A percentile compares a stretch with the other conserved stretches of the same genome.
phyloP scores from a whole-genome alignment of 225 moss, liverwort and hornwort genomes.

The Pseudisothecium myosuroides region DNA sequence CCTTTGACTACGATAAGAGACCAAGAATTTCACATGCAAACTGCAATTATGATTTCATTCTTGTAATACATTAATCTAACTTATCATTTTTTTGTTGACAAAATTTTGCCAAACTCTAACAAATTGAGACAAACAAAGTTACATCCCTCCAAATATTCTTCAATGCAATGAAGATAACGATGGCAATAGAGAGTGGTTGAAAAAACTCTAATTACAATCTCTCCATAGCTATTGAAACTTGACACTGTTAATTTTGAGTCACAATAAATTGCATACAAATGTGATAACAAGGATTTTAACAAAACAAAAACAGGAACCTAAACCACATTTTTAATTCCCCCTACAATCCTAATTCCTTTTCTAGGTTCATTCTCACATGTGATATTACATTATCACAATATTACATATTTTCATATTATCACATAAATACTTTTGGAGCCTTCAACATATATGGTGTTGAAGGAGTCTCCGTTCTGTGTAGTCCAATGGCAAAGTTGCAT shows the following conservation, averaged over 20 bases:
- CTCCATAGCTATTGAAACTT: background rate
- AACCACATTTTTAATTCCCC: accelerated
- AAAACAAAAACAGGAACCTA: accelerated
- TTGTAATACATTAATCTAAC: background rate
- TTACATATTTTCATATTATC: background rate
- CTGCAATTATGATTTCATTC: background rate
- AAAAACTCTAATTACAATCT: background rate
- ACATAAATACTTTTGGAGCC: too few species aligned
- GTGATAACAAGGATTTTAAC: accelerated
- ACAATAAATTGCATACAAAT: background rate
- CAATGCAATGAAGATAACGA: accelerated
- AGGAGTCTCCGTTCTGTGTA: background rate
- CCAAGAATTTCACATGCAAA: background rate
- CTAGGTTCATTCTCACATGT: background rate
- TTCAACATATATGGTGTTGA: background rate
- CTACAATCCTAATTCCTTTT: background rate
- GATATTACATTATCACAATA: background rate
- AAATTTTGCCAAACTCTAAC: background rate
- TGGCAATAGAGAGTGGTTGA: accelerated
- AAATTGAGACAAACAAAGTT: background rate
- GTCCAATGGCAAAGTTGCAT: background rate
- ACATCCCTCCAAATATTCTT: background rate
- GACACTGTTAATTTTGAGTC: background rate
- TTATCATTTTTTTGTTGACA: background rate
- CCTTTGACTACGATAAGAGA: too few species aligned